A percentile compares a stretch with the other conserved stretches of the same genome.
These are phyloP conservation scores for Boletus barrowsii DNA, from an alignment of 768 basidiomycete species.

Conservation along the genomic window DNA sequence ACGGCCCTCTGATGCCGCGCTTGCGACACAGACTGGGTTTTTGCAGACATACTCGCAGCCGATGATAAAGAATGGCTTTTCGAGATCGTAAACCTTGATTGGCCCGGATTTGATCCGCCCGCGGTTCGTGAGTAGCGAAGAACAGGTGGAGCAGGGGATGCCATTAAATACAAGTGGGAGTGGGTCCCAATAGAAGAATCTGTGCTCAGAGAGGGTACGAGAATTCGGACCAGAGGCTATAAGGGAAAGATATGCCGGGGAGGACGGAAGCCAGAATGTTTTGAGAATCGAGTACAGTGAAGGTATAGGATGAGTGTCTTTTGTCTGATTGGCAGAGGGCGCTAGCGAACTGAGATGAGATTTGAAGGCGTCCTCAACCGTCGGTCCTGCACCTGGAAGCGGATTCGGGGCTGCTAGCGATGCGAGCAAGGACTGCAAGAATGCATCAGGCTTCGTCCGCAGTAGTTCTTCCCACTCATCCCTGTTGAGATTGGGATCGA, in stretches of 20 bases:
- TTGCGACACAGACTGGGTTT: conserved; percentile 44
- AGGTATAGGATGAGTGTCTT: conserved; percentile 53
- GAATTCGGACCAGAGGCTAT: conserved; percentile 68
- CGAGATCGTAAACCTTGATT: conserved; percentile 75
- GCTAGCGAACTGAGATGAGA: conserved; percentile 68
- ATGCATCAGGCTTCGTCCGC: conserved; percentile 51
- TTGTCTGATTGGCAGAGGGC: conserved; percentile 42
- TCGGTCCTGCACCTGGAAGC: conserved; percentile 55
- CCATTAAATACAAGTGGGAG: conserved; percentile 81
- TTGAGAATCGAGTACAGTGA: conserved; percentile 74
- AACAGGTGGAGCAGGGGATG: conserved; percentile 68
- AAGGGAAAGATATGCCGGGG: conserved; percentile 71
- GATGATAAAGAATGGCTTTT: conserved; percentile 78
- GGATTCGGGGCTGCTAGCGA: conserved; percentile 64
- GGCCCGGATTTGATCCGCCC: conserved; percentile 75
- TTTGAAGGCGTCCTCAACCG: conserved; percentile 75
- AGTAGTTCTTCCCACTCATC: conserved; percentile 68
- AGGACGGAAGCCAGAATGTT: conserved; percentile 82
- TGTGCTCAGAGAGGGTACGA: conserved; percentile 69
- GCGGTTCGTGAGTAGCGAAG: conserved; percentile 55
- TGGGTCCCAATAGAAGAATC: conserved; percentile 87
- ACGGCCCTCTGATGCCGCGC: conserved; percentile 50
- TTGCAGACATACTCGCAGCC: conserved; percentile 79
- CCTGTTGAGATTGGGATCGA: conserved; percentile 52
- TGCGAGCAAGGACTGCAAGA: conserved; percentile 55